These are phyloP conservation scores for Beauveria sp. DNA, from an alignment of 2,329 filamentous ascomycete genomes.

Conservation along the genomic window DNA sequence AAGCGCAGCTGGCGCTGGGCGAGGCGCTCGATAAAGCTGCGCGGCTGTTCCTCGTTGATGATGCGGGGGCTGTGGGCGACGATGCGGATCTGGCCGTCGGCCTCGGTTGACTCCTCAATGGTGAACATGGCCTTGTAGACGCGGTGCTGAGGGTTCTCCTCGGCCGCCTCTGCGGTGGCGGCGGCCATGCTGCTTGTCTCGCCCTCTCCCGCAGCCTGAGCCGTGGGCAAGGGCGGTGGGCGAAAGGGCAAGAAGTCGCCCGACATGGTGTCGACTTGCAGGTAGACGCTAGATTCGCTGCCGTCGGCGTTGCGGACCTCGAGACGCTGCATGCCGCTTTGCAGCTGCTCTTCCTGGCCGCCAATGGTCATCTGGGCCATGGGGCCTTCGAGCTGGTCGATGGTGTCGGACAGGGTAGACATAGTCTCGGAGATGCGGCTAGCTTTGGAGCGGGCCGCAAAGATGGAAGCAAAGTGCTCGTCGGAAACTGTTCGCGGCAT, in stretches of 20 bases:
- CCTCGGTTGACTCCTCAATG: slow-evolving; percentile 57
- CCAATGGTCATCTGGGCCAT: slow-evolving; percentile 46
- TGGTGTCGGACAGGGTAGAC: slow-evolving; percentile 55
- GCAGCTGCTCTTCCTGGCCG: slow-evolving; percentile 32
- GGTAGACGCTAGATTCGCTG: slow-evolving; percentile 49
- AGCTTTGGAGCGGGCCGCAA: slow-evolving; percentile 48
- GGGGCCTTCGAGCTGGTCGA: slow-evolving; percentile 52
- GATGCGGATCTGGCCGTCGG: slow-evolving; percentile 52
- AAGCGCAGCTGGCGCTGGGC: slow-evolving; percentile 55
- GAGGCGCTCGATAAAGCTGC: slow-evolving; percentile 64
- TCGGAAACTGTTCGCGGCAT: slow-evolving; percentile 66
- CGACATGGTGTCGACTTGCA: slow-evolving; percentile 61
- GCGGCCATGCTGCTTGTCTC: slow-evolving; percentile 26
- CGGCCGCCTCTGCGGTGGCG: slow-evolving; percentile 29
- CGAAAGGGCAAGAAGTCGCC: slow-evolving; percentile 72
- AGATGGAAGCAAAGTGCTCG: slow-evolving; percentile 78
- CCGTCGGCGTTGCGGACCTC: slow-evolving; percentile 50
- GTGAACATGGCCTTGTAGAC: slow-evolving; percentile 59
- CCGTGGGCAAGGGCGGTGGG: slow-evolving; percentile 71
- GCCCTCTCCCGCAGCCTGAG: slow-evolving; percentile 34
- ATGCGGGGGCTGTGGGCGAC: slow-evolving; percentile 53
- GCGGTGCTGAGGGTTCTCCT: slow-evolving; percentile 39
- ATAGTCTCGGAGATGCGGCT: slow-evolving; percentile 55
- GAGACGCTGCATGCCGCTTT: slow-evolving; percentile 42
- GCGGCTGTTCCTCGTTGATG: slow-evolving; percentile 40